Percentiles rank a stretch among this genome's conserved stretches.
These are phyloP conservation scores for Starmerella floricola DNA, from an alignment of 805 yeast genomes.

Conservation along the genomic window DNA sequence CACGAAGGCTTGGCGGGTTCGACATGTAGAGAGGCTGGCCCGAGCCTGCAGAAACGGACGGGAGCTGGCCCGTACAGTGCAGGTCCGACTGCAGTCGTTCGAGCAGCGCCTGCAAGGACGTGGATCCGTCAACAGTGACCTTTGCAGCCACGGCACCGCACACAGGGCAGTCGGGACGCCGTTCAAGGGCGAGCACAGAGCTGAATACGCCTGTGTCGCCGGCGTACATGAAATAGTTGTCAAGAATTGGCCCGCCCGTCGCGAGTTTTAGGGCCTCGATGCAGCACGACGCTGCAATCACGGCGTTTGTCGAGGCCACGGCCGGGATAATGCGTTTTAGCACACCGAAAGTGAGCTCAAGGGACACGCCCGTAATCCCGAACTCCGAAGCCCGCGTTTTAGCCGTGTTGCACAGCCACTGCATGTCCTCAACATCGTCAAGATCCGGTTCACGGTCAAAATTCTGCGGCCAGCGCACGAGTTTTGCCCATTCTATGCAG, in stretches of 20 bases:
- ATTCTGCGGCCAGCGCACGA: slow-evolving; percentile 54
- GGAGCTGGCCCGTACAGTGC: background rate
- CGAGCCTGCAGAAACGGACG: background rate
- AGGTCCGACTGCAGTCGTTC: slow-evolving; percentile 29
- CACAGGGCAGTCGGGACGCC: slow-evolving; percentile 55
- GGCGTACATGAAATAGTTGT: slow-evolving; percentile 75
- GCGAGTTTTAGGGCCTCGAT: slow-evolving; percentile 73
- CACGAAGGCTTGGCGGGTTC: background rate
- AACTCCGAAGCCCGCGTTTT: slow-evolving; percentile 47
- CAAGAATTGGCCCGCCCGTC: slow-evolving; percentile 52
- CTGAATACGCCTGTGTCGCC: slow-evolving; percentile 73
- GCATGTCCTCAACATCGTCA: slow-evolving; percentile 55
- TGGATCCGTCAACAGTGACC: slow-evolving; percentile 16
- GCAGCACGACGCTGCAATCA: slow-evolving; percentile 80
- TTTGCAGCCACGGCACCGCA: slow-evolving; percentile 42
- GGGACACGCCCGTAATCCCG: slow-evolving; percentile 59
- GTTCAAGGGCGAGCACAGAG: slow-evolving; percentile 54
- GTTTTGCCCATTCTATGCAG: slow-evolving; percentile 82
- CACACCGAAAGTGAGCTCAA: slow-evolving; percentile 65
- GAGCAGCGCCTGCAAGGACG: slow-evolving; percentile 28
- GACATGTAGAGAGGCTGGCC: slow-evolving; percentile 2
- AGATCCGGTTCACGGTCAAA: slow-evolving; percentile 41
- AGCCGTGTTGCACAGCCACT: slow-evolving; percentile 49
- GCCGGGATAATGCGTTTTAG: slow-evolving; percentile 89
- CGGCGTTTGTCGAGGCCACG: slow-evolving; percentile 85